A percentile compares a stretch with the other conserved stretches of the same genome.
phyloP scores from a whole-genome alignment of 441 rosid species.

The Euphorbia celastroides region DNA sequence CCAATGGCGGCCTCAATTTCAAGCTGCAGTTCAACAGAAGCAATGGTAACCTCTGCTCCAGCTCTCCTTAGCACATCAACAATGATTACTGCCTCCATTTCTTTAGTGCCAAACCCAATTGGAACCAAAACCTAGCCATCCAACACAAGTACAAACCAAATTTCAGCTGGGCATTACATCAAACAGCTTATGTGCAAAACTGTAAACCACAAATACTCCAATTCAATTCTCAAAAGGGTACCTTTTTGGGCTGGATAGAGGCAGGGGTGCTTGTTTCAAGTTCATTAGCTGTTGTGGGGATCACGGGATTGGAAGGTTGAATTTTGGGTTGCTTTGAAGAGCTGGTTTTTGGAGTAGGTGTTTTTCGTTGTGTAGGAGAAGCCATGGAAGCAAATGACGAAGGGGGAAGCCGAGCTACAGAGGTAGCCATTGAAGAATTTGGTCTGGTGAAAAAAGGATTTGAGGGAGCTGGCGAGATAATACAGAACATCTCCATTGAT shows the following conservation, averaged over 20 bases:
- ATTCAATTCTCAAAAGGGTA: slow-evolving; percentile 8
- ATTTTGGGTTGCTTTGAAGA: slow-evolving; percentile 23
- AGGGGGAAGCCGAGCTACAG: slow-evolving; percentile 21
- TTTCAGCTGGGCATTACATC: neutral
- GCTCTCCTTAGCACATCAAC: slow-evolving; percentile 79
- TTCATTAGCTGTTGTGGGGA: slow-evolving; percentile 13
- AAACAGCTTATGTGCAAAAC: neutral
- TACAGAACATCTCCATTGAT: slow-evolving; percentile 36
- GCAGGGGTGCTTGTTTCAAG: slow-evolving; percentile 13
- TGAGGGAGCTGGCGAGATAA: slow-evolving; percentile 20
- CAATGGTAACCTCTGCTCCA: slow-evolving; percentile 82
- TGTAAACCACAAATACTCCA: neutral
- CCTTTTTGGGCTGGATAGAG: slow-evolving; percentile 52
- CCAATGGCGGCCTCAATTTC: slow-evolving; percentile 76
- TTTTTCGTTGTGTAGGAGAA: slow-evolving; percentile 19
- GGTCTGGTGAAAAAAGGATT: slow-evolving; percentile 17
- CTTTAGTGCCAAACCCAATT: slow-evolving; percentile 84
- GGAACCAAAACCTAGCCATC: slow-evolving; percentile 69
- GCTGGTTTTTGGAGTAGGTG: slow-evolving; percentile 19
- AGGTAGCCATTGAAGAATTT: slow-evolving; percentile 8
- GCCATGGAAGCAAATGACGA: slow-evolving; percentile 30
- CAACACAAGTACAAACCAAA: slow-evolving; percentile 10
- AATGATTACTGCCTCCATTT: slow-evolving; percentile 84
- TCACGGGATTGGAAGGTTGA: slow-evolving; percentile 21
- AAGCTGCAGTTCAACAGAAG: slow-evolving; percentile 84